Percentiles rank a stretch among this genome's conserved stretches.
Evolutionary conservation across 441 rosid species (phyloP).

Genomic region (Eruca vesicaria): DNA sequence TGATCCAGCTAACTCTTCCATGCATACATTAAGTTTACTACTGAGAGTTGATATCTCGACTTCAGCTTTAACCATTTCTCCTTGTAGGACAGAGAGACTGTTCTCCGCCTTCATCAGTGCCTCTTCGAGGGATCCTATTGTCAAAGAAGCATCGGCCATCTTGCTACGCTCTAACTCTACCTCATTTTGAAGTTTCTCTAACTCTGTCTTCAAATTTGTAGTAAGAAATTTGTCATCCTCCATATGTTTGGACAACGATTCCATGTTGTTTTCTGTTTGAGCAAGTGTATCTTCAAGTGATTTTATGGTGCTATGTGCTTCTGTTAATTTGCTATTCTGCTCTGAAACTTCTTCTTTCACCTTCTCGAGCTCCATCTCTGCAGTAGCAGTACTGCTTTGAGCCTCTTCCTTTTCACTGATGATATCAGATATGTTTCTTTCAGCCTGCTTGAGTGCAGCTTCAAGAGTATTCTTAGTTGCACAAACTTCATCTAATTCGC

Average conservation of each 20-base stretch:
- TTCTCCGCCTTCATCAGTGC: constrained; percentile 60
- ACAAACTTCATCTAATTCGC: constrained; percentile 50
- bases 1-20: constrained; percentile 77
- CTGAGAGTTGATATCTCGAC: constrained; percentile 62
- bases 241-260: constrained; percentile 52
- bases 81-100: constrained; percentile 52
- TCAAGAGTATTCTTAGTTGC: constrained; percentile 60
- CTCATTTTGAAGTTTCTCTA: constrained; percentile 59
- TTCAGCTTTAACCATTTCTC: constrained; percentile 56
- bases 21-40: constrained; percentile 72
- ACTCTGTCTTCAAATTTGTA: constrained; percentile 52
- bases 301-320: constrained; percentile 56
- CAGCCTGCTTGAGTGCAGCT: constrained; percentile 62
- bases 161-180: constrained; percentile 48
- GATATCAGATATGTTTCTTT: constrained; percentile 51
- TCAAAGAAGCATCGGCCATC: constrained; percentile 52
- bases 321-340: constrained; percentile 53
- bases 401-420: constrained; percentile 71
- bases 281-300: constrained; percentile 65
- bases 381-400: constrained; percentile 47
- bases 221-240: constrained; percentile 39
- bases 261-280: constrained; percentile 52
- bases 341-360: constrained; percentile 47
- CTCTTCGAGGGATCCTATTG: constrained; percentile 64
- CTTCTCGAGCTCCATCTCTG: constrained; percentile 59